phyloP scores from a whole-genome alignment of 495 filamentous ascomycete genomes.

The Articulospora tetracladia region DNA sequence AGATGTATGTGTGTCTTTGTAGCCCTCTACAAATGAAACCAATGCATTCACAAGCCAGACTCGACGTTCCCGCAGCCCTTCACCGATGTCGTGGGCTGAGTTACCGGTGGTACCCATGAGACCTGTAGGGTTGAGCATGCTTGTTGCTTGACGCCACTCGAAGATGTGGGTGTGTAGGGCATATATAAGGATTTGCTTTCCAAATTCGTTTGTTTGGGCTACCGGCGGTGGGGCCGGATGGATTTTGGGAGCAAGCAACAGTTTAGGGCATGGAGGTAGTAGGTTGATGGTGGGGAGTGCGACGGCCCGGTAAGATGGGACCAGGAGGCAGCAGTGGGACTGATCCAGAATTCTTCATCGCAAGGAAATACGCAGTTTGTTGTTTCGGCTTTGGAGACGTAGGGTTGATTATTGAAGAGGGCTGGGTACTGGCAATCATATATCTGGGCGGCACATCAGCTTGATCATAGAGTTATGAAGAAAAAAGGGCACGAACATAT shows the following conservation, averaged over 20 bases:
- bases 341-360: constrained; percentile 21
- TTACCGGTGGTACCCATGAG: constrained; percentile 19
- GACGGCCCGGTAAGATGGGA: constrained; percentile 20
- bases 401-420: constrained; percentile 28
- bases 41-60: constrained; percentile 16
- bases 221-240: constrained; percentile 19
- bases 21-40: constrained; percentile 19
- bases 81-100: constrained; percentile 17
- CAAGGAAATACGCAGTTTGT: constrained; percentile 27
- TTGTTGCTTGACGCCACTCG: constrained; percentile 27
- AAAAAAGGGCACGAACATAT: constrained; percentile 24
- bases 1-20: constrained; percentile 2
- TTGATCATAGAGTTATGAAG: neutral
- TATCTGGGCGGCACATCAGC: constrained; percentile 9
- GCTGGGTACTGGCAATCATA: constrained; percentile 26
- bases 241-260: constrained; percentile 22
- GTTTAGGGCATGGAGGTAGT: constrained; percentile 25
- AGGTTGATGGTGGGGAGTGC: constrained; percentile 22
- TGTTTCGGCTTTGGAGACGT: constrained; percentile 27
- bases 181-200: constrained; percentile 27
- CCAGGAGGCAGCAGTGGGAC: constrained; percentile 21
- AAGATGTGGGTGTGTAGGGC: constrained; percentile 28
- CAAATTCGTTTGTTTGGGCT: constrained; percentile 18
- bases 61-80: constrained; percentile 16
- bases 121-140: constrained; percentile 22